Base-by-base conservation (phyloP, 2,329 filamentous ascomycete species). In the Aspergillus pseudoviridinutans region DNA sequence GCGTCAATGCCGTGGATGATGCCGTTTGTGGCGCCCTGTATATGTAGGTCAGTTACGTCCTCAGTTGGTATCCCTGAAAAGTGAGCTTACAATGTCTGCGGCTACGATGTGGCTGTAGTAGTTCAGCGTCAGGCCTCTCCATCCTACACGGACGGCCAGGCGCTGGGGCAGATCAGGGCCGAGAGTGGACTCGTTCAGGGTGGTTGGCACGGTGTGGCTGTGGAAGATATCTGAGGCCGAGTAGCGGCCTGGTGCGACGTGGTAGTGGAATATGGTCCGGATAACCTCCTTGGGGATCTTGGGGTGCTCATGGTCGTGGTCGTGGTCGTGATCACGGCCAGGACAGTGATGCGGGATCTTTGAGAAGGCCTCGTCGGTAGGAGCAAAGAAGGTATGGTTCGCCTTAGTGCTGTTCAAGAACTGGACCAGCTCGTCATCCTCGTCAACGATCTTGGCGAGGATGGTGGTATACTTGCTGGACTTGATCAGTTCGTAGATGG, bases 381-480 rank as follows among this genome's bases (percentile, higher is more conserved):
- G 92, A 1, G 90, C 89, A 67, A 96, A 95, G 52, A 94, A 75
- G 0, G 92, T 96, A 68, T 88, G 85, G 73, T 93, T 92, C 24
- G 83, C 79, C 38, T 83, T 76, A 1, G 90, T 93, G 67, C 84
- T 83, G 75, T 95, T 94, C 28, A 97, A 82, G 3, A 86, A 72
- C 54, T 88, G 73, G 38, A 93, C 86, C 0, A 96, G 78, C 53
- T 90, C 85, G 1, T 86, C 81, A 69, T 89, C 87, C 59, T 91
- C 81, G 60, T 88, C 81, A 64, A 96, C 82, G n/a, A 92, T 78
- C 69, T 88, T 84, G 28, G 88, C 86, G 49, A 96, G 87, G 72
- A 87, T 89, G 51, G 84, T 89, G 1, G 90, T 92, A 75, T 90
- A 83, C 67, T 92, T 89, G 77, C 84, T 88, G 66, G 83, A 78